A percentile compares a stretch with the other conserved stretches of the same genome.
Evolutionary conservation across 2,329 filamentous ascomycete species (phyloP).

Genomic region (Leptographium galeiforme): DNA sequence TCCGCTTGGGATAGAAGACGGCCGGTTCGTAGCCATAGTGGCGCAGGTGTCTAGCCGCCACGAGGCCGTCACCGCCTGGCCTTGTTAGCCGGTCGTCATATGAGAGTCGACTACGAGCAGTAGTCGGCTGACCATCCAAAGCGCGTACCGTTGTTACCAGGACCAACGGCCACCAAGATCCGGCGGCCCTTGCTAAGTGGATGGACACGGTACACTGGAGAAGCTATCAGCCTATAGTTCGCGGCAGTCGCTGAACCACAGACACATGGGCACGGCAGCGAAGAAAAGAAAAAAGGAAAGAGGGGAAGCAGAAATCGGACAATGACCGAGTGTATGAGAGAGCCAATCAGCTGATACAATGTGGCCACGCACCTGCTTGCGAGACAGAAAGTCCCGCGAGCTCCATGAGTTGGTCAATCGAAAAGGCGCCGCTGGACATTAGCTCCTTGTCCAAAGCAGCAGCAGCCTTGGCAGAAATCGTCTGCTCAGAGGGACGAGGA

Average conservation of each 20-base stretch:
- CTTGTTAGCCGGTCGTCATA: neutral
- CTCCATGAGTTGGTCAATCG: conserved; percentile 94
- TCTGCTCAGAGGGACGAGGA: conserved; percentile 34
- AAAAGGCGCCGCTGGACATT: conserved; percentile 80
- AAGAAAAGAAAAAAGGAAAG: neutral
- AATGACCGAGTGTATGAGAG: neutral
- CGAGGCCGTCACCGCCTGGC: conserved; percentile 79
- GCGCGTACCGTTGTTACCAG: conserved; percentile 52
- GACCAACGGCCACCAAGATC: conserved; percentile 82
- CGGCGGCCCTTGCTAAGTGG: conserved; percentile 57
- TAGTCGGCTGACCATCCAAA: neutral
- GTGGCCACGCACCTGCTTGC: conserved; percentile 53
- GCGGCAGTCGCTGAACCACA: neutral
- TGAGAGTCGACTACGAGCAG: too few relatives aligned
- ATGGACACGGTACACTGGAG: conserved; percentile 67
- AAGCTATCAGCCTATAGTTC: neutral
- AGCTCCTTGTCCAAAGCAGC: conserved; percentile 84
- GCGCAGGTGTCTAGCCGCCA: conserved; percentile 80
- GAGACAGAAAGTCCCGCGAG: conserved; percentile 85
- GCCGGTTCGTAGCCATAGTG: conserved; percentile 85
- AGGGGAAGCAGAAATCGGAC: neutral
- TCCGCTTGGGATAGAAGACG: conserved; percentile 86
- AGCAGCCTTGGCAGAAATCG: conserved; percentile 75
- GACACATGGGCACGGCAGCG: neutral
- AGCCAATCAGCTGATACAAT: neutral